Conservation (phyloP, 441 rosid genomes). For the Lepidium campestre region DNA sequence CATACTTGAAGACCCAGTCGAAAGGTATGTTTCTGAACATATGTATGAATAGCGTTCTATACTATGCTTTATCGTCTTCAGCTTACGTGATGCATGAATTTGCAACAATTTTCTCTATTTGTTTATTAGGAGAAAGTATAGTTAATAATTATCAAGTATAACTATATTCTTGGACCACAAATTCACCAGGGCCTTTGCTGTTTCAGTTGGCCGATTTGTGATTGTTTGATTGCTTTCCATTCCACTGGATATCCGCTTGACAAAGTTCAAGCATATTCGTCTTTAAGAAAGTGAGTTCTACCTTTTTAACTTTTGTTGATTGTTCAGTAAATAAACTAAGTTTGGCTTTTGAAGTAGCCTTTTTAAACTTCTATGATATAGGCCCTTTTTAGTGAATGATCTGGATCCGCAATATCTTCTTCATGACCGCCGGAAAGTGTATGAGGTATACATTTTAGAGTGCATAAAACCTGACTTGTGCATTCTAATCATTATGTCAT, state of each 20-base stretch:
- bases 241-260: constrained; percentile 92
- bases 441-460: constrained; percentile 59
- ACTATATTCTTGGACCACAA: constrained; percentile 13
- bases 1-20: constrained; percentile 78
- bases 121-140: not conserved
- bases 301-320: not conserved
- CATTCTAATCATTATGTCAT: not conserved
- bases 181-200: constrained; percentile 24
- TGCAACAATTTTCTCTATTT: not conserved
- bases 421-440: constrained; percentile 96
- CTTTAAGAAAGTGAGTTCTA: constrained; percentile 81
- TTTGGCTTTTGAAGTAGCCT: constrained; percentile 12
- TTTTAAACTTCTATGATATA: constrained; percentile 32
- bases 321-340: not conserved
- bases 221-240: constrained; percentile 94
- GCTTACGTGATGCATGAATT: not conserved
- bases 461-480: not conserved
- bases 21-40: constrained; percentile 41
- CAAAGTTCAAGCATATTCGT: constrained; percentile 92
- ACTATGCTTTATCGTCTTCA: not conserved
- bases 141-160: constrained; percentile 5
- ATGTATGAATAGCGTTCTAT: not conserved
- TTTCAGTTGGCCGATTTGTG: constrained; percentile 96
- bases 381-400: constrained; percentile 94
- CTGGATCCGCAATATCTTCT: constrained; percentile 91